phyloP scores from a whole-genome alignment of 73 alveolate species.

The Paramecium bursaria region DNA sequence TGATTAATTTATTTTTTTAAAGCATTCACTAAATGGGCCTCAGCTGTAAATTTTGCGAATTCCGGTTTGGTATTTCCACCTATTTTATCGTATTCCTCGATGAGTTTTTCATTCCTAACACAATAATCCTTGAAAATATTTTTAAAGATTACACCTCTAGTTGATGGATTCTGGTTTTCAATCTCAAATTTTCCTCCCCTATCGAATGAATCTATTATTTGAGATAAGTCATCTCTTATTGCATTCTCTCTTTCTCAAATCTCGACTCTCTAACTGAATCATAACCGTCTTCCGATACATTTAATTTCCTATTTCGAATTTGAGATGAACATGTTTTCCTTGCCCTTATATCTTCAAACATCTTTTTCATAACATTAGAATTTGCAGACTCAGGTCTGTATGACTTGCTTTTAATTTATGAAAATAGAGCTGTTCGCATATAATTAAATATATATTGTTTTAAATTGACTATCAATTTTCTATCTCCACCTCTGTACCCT shows the following conservation, averaged over 20 bases:
- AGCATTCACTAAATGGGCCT: background rate
- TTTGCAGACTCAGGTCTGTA: background rate
- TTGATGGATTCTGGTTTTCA: conserved; percentile 42
- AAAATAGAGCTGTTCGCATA: background rate
- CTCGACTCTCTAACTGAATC: no score
- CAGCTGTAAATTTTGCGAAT: no score
- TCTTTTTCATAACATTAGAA: no score
- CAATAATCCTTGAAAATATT: no score
- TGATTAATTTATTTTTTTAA: background rate
- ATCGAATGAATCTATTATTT: conserved; percentile 5
- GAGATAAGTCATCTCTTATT: background rate
- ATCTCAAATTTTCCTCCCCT: conserved; percentile 7
- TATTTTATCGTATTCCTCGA: conserved; percentile 6
- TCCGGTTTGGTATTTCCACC: no score
- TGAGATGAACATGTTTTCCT: no score
- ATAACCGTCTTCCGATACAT: no score
- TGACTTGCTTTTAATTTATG: background rate
- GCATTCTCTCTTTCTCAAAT: conserved; percentile 27
- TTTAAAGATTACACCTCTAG: no score
- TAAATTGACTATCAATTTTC: no score
- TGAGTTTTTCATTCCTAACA: conserved; percentile 13
- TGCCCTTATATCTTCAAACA: no score
- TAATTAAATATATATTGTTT: no score
- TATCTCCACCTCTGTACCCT: conserved; percentile 58
- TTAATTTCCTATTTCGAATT: no score